Evolutionary conservation across 208 protist genomes (phyloP).

Genomic region (Trypanosoma scelopori): DNA sequence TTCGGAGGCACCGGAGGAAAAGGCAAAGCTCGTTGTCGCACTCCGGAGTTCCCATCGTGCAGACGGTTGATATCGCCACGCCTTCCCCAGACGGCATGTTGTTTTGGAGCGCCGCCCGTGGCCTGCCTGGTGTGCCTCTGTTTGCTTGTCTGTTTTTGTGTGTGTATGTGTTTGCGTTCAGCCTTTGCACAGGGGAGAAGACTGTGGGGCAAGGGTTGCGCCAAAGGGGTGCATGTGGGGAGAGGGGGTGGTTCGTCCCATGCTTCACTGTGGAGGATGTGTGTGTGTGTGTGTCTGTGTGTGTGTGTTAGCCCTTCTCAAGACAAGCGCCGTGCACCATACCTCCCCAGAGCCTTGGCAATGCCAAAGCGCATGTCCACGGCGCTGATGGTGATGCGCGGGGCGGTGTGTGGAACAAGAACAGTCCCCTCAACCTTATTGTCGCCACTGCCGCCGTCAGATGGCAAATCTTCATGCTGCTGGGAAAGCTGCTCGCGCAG

Average conservation of each 20-base stretch:
- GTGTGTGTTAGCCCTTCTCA: neutral
- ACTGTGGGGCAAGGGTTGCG: too few relatives aligned
- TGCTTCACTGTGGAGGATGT: too few relatives aligned
- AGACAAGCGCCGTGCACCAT: neutral
- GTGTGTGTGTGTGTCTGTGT: neutral
- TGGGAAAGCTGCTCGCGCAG: slow-evolving; percentile 9
- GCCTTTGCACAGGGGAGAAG: too few relatives aligned
- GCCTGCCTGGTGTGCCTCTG: too few relatives aligned
- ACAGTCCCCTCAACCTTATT: neutral
- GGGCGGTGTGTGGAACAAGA: slow-evolving; percentile 13
- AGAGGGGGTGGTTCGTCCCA: too few relatives aligned
- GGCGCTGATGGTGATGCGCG: slow-evolving; percentile 35
- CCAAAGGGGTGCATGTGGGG: too few relatives aligned
- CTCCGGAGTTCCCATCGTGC: slow-evolving; percentile 82
- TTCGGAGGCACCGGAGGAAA: slow-evolving; percentile 61
- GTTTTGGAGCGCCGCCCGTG: too few relatives aligned
- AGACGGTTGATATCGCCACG: slow-evolving; percentile 47
- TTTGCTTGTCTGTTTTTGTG: too few relatives aligned
- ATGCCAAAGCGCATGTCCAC: slow-evolving; percentile 58
- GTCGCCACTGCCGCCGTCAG: neutral
- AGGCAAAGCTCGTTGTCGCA: slow-evolving; percentile 73
- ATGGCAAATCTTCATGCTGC: neutral
- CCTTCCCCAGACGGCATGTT: too few relatives aligned
- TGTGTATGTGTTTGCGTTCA: too few relatives aligned
- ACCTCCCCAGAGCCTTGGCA: slow-evolving; percentile 20